Percentiles rank a stretch among this genome's conserved stretches.
These are phyloP conservation scores for Pochonia chlamydosporia DNA, from an alignment of 2,329 filamentous ascomycete species.

Conservation along the genomic window DNA sequence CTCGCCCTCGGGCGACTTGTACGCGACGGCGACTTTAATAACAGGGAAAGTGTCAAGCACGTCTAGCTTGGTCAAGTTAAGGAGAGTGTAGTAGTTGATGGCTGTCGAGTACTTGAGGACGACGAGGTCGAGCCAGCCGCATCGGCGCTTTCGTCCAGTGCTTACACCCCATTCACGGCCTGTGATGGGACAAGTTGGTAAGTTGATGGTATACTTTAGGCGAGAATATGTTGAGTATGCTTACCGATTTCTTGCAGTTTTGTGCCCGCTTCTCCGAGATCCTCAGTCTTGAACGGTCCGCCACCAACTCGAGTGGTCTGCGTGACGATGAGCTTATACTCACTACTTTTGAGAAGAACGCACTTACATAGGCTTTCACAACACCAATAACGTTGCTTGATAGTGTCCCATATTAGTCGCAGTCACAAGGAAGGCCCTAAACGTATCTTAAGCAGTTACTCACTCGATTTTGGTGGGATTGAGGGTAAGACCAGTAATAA, in stretches of 20 bases:
- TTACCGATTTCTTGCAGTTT: conserved; percentile 10
- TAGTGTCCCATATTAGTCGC: no score
- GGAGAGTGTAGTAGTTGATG: conserved; percentile 61
- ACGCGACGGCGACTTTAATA: conserved; percentile 69
- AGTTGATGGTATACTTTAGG: conserved; percentile 9
- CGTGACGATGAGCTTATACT: neutral
- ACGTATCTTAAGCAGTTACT: neutral
- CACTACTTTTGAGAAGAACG: neutral
- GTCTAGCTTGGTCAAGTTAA: conserved; percentile 44
- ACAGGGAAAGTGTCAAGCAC: conserved; percentile 68
- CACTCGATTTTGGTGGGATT: conserved; percentile 50
- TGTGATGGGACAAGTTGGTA: conserved; percentile 2
- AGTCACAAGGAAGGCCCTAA: no score
- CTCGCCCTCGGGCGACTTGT: conserved; percentile 39
- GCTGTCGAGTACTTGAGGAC: conserved; percentile 57
- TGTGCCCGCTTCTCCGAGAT: conserved; percentile 9
- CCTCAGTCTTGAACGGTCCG: conserved; percentile 13
- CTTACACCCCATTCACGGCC: conserved; percentile 12
- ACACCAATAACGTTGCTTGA: conserved; percentile 50
- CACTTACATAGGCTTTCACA: conserved; percentile 39
- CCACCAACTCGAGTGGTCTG: conserved; percentile 12
- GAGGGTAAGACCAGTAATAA: conserved; percentile 19
- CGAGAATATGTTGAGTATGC: neutral
- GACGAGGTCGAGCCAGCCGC: conserved; percentile 47
- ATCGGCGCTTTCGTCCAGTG: conserved; percentile 12